These are phyloP conservation scores for Eucalyptus curtisii DNA, from an alignment of 345 rosid genomes.

Conservation along the genomic window DNA sequence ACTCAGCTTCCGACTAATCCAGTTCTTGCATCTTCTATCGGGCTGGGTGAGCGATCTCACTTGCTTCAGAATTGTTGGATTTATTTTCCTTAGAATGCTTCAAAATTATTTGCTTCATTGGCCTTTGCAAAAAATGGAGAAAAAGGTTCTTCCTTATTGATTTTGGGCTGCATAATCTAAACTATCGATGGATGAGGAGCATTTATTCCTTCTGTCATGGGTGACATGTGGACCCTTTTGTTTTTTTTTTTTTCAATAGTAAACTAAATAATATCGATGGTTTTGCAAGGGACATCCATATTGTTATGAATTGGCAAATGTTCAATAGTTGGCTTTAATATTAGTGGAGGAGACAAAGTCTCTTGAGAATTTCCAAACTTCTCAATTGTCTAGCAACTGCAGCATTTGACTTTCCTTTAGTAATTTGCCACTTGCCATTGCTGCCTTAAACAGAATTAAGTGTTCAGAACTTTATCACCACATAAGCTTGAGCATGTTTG, in stretches of 20 bases:
- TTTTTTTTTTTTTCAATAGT: background rate
- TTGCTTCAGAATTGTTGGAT: background rate
- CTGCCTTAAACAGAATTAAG: background rate
- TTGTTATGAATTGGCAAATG: background rate
- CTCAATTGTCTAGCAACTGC: background rate
- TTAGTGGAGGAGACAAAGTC: background rate
- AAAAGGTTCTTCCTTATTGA: background rate
- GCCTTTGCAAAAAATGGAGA: background rate
- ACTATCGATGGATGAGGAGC: background rate
- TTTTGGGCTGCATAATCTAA: background rate
- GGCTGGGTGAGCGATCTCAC: conserved; percentile 52
- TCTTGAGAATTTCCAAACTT: background rate
- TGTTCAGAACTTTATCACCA: background rate
- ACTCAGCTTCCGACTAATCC: conserved; percentile 69
- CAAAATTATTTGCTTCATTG: background rate
- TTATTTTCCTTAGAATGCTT: background rate
- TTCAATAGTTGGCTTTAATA: background rate
- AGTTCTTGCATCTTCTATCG: conserved; percentile 57
- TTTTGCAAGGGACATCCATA: background rate
- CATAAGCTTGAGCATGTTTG: background rate
- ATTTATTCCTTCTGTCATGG: background rate
- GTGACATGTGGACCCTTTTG: background rate
- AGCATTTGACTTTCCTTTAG: background rate
- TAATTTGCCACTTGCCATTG: background rate
- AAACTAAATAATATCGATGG: background rate